Base-by-base conservation (phyloP, 164 flowering plant genomes). In the Protea cynaroides region DNA sequence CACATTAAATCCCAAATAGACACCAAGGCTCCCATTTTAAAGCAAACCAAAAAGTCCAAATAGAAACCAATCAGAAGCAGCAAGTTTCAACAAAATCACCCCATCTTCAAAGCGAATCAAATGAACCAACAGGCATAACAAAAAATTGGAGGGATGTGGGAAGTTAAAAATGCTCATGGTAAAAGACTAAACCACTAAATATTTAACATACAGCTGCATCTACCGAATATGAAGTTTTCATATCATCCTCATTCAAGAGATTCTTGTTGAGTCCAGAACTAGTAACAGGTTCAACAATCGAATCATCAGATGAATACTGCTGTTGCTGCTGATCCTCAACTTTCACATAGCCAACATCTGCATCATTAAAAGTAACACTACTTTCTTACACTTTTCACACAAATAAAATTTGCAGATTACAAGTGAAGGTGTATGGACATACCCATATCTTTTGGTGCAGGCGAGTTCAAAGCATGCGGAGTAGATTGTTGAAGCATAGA, bases 251-350 rank as follows among this genome's bases (percentile, higher is more conserved):
- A 59, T 74, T 81, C 64, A 77, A 63, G 40, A 76, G 70, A 73
- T 59, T 85, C 75, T 85, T 83, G 51, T 67, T 81, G 22, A 72
- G 70, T 56, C 83, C 86, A 67, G 85, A 58, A 69, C 69, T 74
- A 25, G 76, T 51, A 66, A 77, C 72, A 72, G 87, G 61, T 49
- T 87, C 93, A 23, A 65, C 61, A 54, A 67, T 70, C 66, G 86
- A 66, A 57, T 91, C 96, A 56, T 86, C 95, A 47, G 84, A 58
- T 55, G 76, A 53, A 71, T 75, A 75, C 60, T 75, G 87, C 57
- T 79, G 83, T 65, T 79, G 89, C 73, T 83, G 95, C 71, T 73
- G 83, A 49, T 89, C 92, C 34, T 89, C 96, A 67, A 62, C 69
- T 61, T 82, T 87, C 22, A 53, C 59, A 69, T 69, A 76, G 49